Conservation (phyloP, 108 stramenopile species). For the Discostella stelligeroides region DNA sequence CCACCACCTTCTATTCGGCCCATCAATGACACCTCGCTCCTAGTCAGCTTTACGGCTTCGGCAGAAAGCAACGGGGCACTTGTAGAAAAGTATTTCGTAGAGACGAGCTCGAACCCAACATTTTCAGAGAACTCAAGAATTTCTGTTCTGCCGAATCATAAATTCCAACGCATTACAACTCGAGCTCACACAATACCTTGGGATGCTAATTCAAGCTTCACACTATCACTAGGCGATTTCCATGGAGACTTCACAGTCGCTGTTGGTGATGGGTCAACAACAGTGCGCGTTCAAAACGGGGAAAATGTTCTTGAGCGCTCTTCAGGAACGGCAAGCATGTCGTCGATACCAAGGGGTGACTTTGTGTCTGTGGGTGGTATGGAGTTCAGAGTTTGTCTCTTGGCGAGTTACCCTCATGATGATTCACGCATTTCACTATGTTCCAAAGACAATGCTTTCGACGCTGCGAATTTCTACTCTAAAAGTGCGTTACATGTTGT, state of each 20-base stretch:
- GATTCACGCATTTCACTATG: constrained; percentile 58
- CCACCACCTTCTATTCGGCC: constrained; percentile 36
- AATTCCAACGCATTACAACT: constrained; percentile 61
- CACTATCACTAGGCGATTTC: constrained; percentile 65
- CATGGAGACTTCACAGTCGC: constrained; percentile 58
- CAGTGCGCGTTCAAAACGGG: constrained; percentile 26
- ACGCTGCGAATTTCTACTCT: constrained; percentile 34
- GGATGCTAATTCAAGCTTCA: constrained; percentile 50
- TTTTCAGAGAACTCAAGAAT: constrained; percentile 45
- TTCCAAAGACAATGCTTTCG: constrained; percentile 40
- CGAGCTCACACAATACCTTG: constrained; percentile 65
- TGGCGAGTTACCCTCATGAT: constrained; percentile 33
- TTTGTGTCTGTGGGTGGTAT: constrained; percentile 57
- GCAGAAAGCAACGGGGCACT: constrained; percentile 53
- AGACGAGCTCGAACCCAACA: constrained; percentile 47
- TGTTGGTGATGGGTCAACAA: constrained; percentile 43
- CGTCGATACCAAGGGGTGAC: constrained; percentile 57
- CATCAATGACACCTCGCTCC: constrained; percentile 36
- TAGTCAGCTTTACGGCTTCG: constrained; percentile 48
- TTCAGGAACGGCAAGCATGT: constrained; percentile 35
- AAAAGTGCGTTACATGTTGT: constrained; percentile 29
- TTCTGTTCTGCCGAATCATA: constrained; percentile 25
- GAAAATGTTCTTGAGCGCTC: constrained; percentile 29
- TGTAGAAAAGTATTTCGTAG: constrained; percentile 54
- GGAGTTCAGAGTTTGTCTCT: constrained; percentile 61